Evolutionary conservation across 2,329 filamentous ascomycete species (phyloP), one percentile per base, ranked within the genome.

Genomic region (Aspergillus neoniger): DNA sequence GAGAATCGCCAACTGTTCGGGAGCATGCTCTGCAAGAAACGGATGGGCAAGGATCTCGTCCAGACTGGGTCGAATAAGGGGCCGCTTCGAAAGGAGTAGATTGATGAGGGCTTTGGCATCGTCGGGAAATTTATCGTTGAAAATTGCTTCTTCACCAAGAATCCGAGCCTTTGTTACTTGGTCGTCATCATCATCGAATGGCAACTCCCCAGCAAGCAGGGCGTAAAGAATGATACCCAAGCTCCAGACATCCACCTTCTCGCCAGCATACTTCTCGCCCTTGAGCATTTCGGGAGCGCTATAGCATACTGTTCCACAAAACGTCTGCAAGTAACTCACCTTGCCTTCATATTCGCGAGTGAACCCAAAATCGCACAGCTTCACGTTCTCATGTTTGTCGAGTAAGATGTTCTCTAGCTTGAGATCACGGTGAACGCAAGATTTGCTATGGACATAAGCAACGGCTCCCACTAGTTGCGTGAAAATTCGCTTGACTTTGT

Each of bases 161-260:
- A 99, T 99, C 74, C 86, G 91, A 9, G 83, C 85, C 70, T 96
- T 92, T 32, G 95, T 99, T 32, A 89, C 83, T 65, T 86, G 89
- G 73, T 99, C 95, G 71, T 96, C 90, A 73, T 99, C 95, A 66
- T 98, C 95, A 76, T 99, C 95, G 70, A 96, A 99, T 0, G 95
- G 95, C 43, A 99, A 82, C 64, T 91, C 85, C 59, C 91, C 91
- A 28, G 91, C 90, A 32, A 95, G 81, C 65, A 95, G 80, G 41
- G 93, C 91, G 76, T 92, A 95, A 47, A 95, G 83, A 71, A 96
- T 96, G 65, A 96, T 92, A 63, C 92, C 92, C 73, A 93, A 90
- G 77, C 94, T 98, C 95, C 95, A 99, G 4, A 99, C 92, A 72
- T 99, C 95, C 52, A 99, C 94, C 80, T 97, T 98, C 80, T 97